Conservation (phyloP, 176 grass and related monocot genomes). For the Oryza australiensis region DNA sequence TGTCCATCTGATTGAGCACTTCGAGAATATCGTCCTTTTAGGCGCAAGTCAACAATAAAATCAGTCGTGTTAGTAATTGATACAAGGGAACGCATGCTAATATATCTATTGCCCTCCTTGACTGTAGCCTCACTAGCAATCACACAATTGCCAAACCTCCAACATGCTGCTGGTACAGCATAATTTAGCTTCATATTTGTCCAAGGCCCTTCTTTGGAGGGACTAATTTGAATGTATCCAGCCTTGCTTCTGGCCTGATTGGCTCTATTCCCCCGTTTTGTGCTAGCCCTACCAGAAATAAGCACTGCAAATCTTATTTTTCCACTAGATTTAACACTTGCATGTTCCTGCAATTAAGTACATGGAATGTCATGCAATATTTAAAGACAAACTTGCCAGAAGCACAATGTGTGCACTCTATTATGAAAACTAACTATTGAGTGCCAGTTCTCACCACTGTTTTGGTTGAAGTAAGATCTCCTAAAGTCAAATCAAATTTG, state of each 20-base stretch:
- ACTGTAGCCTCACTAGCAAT: conserved; percentile 89
- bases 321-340: conserved; percentile 54
- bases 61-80: conserved; percentile 78
- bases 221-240: conserved; percentile 90
- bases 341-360: conserved; percentile 53
- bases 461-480: conserved; percentile 67
- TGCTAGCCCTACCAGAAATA: conserved; percentile 60
- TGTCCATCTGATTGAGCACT: conserved; percentile 49
- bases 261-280: conserved; percentile 35
- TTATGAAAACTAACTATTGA: conserved; percentile 12
- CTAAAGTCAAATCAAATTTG: conserved; percentile 71
- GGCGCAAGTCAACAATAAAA: conserved; percentile 60
- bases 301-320: conserved; percentile 84
- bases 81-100: conserved; percentile 88
- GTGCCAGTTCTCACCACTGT: conserved; percentile 48
- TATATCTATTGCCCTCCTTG: conserved; percentile 79
- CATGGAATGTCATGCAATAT: conserved; percentile 27
- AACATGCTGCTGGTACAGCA: conserved; percentile 83
- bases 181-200: conserved; percentile 94
- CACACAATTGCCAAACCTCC: conserved; percentile 89
- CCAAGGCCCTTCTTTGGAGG: conserved; percentile 93
- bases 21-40: conserved; percentile 61
- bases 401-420: conserved; percentile 20
- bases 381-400: conserved; percentile 22
- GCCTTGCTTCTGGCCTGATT: conserved; percentile 46